Percentiles rank a stretch among this genome's conserved stretches.
These are phyloP conservation scores for Lasiodiplodia sp. DNA, from an alignment of 2,329 filamentous ascomycete genomes.

Conservation along the genomic window DNA sequence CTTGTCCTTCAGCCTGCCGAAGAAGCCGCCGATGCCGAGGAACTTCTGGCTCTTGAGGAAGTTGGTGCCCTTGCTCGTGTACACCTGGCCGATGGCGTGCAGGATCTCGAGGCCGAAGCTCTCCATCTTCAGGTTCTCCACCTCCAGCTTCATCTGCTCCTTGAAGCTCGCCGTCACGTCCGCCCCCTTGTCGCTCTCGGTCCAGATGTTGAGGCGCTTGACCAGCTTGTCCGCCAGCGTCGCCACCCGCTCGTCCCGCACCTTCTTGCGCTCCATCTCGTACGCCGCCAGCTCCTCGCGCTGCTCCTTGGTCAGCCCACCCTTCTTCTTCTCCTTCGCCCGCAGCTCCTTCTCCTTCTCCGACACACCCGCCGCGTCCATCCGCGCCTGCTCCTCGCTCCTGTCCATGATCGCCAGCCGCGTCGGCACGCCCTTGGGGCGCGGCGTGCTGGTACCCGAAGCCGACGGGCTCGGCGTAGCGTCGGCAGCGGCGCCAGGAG, in stretches of 20 bases:
- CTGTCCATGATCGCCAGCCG: slow-evolving; percentile 89
- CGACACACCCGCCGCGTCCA: slow-evolving; percentile 69
- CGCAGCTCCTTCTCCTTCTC: slow-evolving; percentile 78
- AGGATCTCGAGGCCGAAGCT: slow-evolving; percentile 96
- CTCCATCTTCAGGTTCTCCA: slow-evolving; percentile 99
- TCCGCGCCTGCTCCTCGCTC: slow-evolving; percentile 77
- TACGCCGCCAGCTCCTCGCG: slow-evolving; percentile 88
- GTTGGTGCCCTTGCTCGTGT: slow-evolving; percentile 83
- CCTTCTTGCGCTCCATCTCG: slow-evolving; percentile 81
- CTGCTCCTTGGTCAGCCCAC: slow-evolving; percentile 86
- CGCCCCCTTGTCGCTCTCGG: slow-evolving; percentile 87
- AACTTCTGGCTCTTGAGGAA: slow-evolving; percentile 97
- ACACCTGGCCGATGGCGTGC: slow-evolving; percentile 91
- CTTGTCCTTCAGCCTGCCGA: slow-evolving; percentile 93
- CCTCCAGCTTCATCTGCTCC: slow-evolving; percentile 91
- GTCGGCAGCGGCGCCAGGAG: slow-evolving; percentile 39
- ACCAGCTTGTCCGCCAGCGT: slow-evolving; percentile 84
- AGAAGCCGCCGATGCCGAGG: slow-evolving; percentile 94
- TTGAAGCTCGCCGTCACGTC: slow-evolving; percentile 91
- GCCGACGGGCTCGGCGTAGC: slow-evolving; percentile 36
- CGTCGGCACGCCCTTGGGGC: slow-evolving; percentile 67
- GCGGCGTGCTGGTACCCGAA: slow-evolving; percentile 56
- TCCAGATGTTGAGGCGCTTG: slow-evolving; percentile 92
- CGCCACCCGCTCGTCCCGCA: slow-evolving; percentile 88
- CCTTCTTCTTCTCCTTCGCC: slow-evolving; percentile 89